A percentile compares a stretch with the other conserved stretches of the same genome.
Conservation (phyloP, 768 basidiomycete species). For the Panus rudis region DNA sequence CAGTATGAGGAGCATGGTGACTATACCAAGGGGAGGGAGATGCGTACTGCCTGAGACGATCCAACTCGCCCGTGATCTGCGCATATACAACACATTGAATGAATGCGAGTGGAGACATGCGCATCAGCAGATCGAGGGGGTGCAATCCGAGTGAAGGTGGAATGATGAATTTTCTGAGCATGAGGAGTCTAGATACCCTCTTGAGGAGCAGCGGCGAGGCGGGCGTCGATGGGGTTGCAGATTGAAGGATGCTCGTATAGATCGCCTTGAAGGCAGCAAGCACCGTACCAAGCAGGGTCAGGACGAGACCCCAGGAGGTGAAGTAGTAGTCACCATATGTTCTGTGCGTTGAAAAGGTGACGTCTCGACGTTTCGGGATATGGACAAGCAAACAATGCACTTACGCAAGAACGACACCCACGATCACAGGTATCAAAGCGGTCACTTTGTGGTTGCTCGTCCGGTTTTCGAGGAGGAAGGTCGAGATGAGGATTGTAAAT, state of each 20-base stretch:
- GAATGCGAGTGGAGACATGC: conserved; percentile 90
- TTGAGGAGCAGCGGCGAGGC: conserved; percentile 8
- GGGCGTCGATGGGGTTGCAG: conserved; percentile 19
- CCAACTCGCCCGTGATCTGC: conserved; percentile 74
- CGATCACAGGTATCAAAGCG: conserved; percentile 77
- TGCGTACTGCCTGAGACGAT: conserved; percentile 43
- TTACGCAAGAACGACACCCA: conserved; percentile 88
- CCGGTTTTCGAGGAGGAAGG: conserved; percentile 54
- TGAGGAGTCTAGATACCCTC: too few species aligned
- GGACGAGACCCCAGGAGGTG: conserved; percentile 73
- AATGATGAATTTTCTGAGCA: conserved; percentile 3
- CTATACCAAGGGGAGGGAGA: too few species aligned
- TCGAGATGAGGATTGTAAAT: conserved; percentile 80
- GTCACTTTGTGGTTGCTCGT: conserved; percentile 58
- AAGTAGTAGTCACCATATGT: conserved; percentile 96
- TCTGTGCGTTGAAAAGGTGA: conserved; percentile 29
- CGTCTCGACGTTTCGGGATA: conserved; percentile 1
- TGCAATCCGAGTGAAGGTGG: conserved; percentile 39
- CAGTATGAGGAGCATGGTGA: too few species aligned
- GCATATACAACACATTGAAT: conserved; percentile 79
- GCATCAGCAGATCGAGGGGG: conserved; percentile 80
- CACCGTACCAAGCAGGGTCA: conserved; percentile 86
- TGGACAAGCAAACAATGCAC: conserved; percentile 18
- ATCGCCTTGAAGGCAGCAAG: conserved; percentile 94
- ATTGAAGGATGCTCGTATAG: conserved; percentile 75